Evolutionary conservation across 306 rosid genomes (phyloP).

Genomic region (Boehmeria nivea): DNA sequence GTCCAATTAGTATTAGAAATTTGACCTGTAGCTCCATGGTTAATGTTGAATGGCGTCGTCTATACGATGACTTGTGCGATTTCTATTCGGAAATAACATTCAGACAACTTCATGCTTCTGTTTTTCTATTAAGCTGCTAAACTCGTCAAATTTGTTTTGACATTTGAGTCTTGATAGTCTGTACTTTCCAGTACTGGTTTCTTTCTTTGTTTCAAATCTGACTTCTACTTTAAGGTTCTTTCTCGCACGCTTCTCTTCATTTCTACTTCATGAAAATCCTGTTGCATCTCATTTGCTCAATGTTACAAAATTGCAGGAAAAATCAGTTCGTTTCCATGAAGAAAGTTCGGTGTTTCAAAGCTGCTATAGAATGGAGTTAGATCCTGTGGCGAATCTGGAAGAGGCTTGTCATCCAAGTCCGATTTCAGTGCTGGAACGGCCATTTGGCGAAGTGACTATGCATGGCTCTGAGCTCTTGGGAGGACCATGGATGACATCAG

Average conservation of each 20-base stretch:
- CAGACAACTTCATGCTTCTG: no score
- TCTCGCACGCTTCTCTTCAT: neutral
- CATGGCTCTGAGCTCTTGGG: slow-evolving; percentile 22
- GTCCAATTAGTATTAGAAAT: no score
- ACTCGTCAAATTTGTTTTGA: no score
- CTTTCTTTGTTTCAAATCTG: no score
- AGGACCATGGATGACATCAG: slow-evolving; percentile 20
- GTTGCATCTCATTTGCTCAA: neutral
- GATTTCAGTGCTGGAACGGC: slow-evolving; percentile 61
- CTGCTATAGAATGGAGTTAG: slow-evolving; percentile 29
- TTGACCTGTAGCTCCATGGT: no score
- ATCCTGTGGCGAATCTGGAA: slow-evolving; percentile 35
- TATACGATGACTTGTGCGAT: no score
- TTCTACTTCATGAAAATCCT: neutral
- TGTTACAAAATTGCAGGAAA: slow-evolving; percentile 41
- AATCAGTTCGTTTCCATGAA: slow-evolving; percentile 20
- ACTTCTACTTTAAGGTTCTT: no score
- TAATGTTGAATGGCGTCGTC: no score
- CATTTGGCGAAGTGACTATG: slow-evolving; percentile 35
- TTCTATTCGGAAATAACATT: no score
- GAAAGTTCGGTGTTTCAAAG: slow-evolving; percentile 37
- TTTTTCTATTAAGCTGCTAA: no score
- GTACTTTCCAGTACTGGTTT: no score
- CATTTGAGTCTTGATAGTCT: no score
- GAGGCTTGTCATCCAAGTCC: slow-evolving; percentile 63